Conservation (phyloP, 176 grass and related monocot genomes). For the Musa acuminata region DNA sequence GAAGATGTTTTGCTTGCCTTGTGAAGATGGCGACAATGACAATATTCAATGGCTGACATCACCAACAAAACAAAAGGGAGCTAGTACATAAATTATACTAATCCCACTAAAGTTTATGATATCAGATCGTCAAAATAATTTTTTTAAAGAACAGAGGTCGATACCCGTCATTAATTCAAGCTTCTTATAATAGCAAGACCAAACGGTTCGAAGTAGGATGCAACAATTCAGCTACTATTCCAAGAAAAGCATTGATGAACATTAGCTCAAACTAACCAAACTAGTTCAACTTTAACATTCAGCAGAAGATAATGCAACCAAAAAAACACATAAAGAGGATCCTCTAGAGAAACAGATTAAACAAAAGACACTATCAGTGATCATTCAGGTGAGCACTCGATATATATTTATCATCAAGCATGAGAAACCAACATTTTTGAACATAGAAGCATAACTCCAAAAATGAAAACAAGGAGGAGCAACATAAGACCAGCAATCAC, state of each 20-base stretch:
- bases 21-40: neutral
- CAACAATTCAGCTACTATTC: neutral
- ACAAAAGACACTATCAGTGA: too few relatives aligned
- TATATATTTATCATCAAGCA: too few relatives aligned
- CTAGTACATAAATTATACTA: neutral
- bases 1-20: neutral
- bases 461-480: too few relatives aligned
- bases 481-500: neutral
- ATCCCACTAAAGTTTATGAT: neutral
- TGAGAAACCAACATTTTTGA: too few relatives aligned
- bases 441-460: too few relatives aligned
- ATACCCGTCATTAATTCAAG: neutral
- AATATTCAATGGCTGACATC: neutral
- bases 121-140: neutral
- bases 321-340: neutral
- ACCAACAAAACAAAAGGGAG: neutral
- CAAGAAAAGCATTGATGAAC: neutral
- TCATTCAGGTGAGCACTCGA: too few relatives aligned
- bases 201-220: neutral
- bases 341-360: too few relatives aligned
- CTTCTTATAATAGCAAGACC: neutral
- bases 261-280: neutral
- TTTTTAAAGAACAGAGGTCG: conserved; percentile 3
- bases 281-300: neutral
- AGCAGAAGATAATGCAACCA: neutral